Evolutionary conservation across 805 yeast species (phyloP).

Genomic region (Suhomyces faveliae): DNA sequence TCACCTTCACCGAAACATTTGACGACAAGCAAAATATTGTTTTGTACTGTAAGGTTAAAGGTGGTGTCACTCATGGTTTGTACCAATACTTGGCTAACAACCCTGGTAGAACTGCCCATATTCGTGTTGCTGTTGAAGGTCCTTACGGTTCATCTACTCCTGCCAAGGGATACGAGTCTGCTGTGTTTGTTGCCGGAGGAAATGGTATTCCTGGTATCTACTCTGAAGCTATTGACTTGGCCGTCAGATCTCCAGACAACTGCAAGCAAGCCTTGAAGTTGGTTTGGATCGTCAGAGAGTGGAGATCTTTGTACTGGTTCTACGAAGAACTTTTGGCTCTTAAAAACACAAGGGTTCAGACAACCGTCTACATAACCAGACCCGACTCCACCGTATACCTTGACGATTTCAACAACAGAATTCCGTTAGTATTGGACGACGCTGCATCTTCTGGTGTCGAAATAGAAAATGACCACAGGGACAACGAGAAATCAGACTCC

Average conservation of each 20-base stretch:
- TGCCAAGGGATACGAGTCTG: constrained; percentile 48
- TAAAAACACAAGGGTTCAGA: constrained; percentile 23
- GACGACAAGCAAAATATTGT: constrained; percentile 19
- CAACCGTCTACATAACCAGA: constrained; percentile 27
- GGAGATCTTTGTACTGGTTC: constrained; percentile 50
- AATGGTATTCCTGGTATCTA: constrained; percentile 65
- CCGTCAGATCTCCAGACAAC: constrained; percentile 18
- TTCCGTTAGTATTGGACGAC: constrained; percentile 3
- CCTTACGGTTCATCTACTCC: constrained; percentile 64
- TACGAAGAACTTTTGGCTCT: constrained; percentile 38
- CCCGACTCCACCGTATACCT: constrained; percentile 17
- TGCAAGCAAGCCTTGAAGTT: constrained; percentile 36
- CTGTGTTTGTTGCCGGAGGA: constrained; percentile 69
- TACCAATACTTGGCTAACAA: constrained; percentile 22
- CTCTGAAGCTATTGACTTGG: constrained; percentile 37
- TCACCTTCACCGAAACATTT: constrained; percentile 28
- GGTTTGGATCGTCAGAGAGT: constrained; percentile 62
- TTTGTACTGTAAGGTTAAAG: constrained; percentile 36
- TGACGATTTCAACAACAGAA: not conserved
- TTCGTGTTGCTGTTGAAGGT: constrained; percentile 53
- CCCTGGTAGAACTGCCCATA: constrained; percentile 27
- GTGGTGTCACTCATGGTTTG: constrained; percentile 36
- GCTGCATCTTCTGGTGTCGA: not conserved
- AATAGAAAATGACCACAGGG: not conserved
- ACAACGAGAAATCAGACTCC: not conserved